Conservation (phyloP, 2,329 filamentous ascomycete species). For the Pestalotiopsis sp. region DNA sequence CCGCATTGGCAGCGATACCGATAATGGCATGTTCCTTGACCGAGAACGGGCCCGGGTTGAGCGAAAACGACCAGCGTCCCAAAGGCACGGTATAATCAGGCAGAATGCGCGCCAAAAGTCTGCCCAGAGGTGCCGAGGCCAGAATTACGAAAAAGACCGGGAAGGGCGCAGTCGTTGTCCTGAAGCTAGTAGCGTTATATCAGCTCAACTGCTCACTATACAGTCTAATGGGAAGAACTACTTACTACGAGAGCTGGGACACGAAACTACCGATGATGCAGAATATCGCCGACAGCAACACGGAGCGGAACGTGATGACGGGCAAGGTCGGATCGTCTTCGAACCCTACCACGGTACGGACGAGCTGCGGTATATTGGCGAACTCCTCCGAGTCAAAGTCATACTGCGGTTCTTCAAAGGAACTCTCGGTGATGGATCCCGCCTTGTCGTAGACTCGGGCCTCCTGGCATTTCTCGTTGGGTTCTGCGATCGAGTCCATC, state of each 20-base stretch:
- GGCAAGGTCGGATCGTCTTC: constrained; percentile 57
- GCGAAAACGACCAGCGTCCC: constrained; percentile 47
- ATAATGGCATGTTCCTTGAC: constrained; percentile 61
- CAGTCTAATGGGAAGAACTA: too few species aligned
- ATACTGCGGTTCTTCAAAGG: constrained; percentile 3
- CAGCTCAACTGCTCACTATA: not conserved
- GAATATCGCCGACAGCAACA: constrained; percentile 55
- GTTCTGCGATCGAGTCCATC: not conserved
- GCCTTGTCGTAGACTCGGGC: not conserved
- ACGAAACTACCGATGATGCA: constrained; percentile 59
- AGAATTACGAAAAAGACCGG: constrained; percentile 65
- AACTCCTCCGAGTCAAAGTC: constrained; percentile 9
- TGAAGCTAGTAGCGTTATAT: constrained; percentile 52
- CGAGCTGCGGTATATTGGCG: constrained; percentile 5
- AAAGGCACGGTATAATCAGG: constrained; percentile 50
- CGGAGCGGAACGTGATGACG: constrained; percentile 62
- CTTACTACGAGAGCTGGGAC: constrained; percentile 28
- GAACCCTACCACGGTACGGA: constrained; percentile 56
- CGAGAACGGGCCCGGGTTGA: constrained; percentile 59
- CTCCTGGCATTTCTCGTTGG: not conserved
- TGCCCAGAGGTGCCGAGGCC: constrained; percentile 55
- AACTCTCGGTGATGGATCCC: not conserved
- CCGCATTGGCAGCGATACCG: constrained; percentile 46
- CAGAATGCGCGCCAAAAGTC: constrained; percentile 52
- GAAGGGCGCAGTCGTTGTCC: constrained; percentile 59